A percentile compares a stretch with the other conserved stretches of the same genome.
These are phyloP conservation scores for Euphorbia corollata DNA, from an alignment of 441 rosid species.

Conservation along the genomic window DNA sequence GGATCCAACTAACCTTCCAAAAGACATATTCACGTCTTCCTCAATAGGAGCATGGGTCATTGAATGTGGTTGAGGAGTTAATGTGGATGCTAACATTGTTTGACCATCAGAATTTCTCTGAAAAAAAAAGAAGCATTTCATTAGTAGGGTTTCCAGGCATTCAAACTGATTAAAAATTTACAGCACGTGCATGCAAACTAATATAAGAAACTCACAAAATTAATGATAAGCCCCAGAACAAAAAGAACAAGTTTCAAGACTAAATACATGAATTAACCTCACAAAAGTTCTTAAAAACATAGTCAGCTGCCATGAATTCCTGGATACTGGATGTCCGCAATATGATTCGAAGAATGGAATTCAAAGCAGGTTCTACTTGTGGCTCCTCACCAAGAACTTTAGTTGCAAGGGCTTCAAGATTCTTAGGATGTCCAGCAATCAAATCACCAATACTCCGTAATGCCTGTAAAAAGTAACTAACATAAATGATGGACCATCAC, in stretches of 20 bases:
- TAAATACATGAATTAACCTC: conserved; percentile 51
- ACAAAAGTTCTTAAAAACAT: conserved; percentile 78
- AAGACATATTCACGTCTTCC: conserved; percentile 91
- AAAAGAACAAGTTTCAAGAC: conserved; percentile 12
- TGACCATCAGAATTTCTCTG: conserved; percentile 89
- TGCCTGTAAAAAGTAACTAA: conserved; percentile 45
- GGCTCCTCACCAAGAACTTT: conserved; percentile 89
- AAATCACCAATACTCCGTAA: conserved; percentile 79
- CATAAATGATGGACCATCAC: conserved; percentile 12
- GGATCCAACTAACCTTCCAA: conserved; percentile 68
- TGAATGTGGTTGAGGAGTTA: conserved; percentile 79
- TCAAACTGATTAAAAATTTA: conserved; percentile 1
- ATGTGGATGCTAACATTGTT: conserved; percentile 79
- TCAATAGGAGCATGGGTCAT: conserved; percentile 56
- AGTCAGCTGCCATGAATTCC: conserved; percentile 90
- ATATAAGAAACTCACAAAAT: background rate
- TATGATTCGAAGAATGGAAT: conserved; percentile 84
- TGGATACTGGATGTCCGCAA: conserved; percentile 75
- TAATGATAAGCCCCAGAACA: background rate
- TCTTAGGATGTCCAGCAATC: conserved; percentile 67
- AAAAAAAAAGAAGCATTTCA: conserved; percentile 1
- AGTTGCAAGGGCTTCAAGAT: conserved; percentile 70
- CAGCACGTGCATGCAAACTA: conserved; percentile 17
- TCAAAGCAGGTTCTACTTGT: conserved; percentile 86
- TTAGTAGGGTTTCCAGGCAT: too few relatives aligned